Conservation (phyloP, 495 filamentous ascomycete species). For the Penicillium mononematosum region DNA sequence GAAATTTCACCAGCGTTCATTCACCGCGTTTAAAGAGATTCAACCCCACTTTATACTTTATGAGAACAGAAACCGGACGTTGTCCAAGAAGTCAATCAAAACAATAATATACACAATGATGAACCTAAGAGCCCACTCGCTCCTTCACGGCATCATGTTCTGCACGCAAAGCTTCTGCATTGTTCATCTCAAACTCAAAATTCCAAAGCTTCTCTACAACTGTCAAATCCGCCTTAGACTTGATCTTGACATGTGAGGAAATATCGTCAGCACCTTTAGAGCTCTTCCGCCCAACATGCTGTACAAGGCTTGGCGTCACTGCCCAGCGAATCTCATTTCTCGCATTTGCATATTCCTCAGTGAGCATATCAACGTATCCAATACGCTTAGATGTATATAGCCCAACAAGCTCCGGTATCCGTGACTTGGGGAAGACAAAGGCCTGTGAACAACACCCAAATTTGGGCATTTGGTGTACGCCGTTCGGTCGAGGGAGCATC, state of each 20-base stretch:
- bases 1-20: too few species aligned
- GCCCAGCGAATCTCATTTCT: constrained; percentile 46
- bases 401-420: constrained; percentile 29
- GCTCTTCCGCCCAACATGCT: constrained; percentile 49
- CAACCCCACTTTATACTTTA: too few species aligned
- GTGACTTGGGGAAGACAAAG: constrained; percentile 40
- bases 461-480: constrained; percentile 48
- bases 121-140: background rate
- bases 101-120: background rate
- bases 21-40: too few species aligned
- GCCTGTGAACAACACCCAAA: constrained; percentile 53
- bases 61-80: too few species aligned
- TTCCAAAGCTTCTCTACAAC: background rate
- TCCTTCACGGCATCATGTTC: background rate
- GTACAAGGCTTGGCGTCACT: constrained; percentile 49
- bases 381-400: constrained; percentile 15
- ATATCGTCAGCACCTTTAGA: constrained; percentile 19
- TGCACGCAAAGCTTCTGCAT: background rate
- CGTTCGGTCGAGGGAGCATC: constrained; percentile 33
- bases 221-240: background rate
- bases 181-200: background rate
- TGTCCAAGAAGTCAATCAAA: too few species aligned
- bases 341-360: constrained; percentile 45
- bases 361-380: constrained; percentile 42
- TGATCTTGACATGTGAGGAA: background rate